Conservation (phyloP, 2,329 filamentous ascomycete genomes). For the Alternaria sp. region DNA sequence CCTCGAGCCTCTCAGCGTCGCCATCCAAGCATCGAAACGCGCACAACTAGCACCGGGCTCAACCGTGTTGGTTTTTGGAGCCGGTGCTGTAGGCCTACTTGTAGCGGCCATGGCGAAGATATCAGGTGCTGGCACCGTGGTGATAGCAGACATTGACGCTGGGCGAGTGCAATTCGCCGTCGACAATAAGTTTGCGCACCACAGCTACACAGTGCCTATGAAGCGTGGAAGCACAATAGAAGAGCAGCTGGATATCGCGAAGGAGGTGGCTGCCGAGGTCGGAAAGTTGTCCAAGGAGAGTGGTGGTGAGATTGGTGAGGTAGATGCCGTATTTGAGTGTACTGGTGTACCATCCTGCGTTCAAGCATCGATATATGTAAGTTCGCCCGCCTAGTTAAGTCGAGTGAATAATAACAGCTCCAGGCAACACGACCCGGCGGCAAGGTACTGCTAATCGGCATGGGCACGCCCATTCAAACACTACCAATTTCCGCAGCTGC, state of each 20-base stretch:
- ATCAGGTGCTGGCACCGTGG: slow-evolving; percentile 60
- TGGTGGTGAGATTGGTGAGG: slow-evolving; percentile 55
- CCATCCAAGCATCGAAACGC: slow-evolving; percentile 64
- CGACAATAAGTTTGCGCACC: slow-evolving; percentile 56
- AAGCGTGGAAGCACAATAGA: slow-evolving; percentile 58
- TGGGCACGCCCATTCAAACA: slow-evolving; percentile 79
- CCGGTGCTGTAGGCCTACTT: slow-evolving; percentile 66
- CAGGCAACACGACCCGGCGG: slow-evolving; percentile 70
- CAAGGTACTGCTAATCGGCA: slow-evolving; percentile 77
- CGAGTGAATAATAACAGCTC: not conserved
- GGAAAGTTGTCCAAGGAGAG: slow-evolving; percentile 45
- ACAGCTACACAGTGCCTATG: slow-evolving; percentile 54
- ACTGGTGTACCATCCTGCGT: slow-evolving; percentile 78
- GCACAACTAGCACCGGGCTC: slow-evolving; percentile 56
- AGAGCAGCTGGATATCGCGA: slow-evolving; percentile 58
- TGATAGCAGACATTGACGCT: slow-evolving; percentile 67
- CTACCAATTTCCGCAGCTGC: slow-evolving; percentile 75
- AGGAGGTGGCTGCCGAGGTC: slow-evolving; percentile 56
- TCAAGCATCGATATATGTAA: slow-evolving; percentile 73
- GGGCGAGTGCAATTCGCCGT: slow-evolving; percentile 63
- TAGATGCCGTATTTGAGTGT: slow-evolving; percentile 77
- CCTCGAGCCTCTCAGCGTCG: slow-evolving; percentile 66
- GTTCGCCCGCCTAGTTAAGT: slow-evolving; percentile 14
- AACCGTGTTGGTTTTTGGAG: slow-evolving; percentile 65
- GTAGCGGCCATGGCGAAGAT: slow-evolving; percentile 64